Evolutionary conservation across 75 land plant genomes (phyloP).

Genomic region (Cryptomeria japonica): DNA sequence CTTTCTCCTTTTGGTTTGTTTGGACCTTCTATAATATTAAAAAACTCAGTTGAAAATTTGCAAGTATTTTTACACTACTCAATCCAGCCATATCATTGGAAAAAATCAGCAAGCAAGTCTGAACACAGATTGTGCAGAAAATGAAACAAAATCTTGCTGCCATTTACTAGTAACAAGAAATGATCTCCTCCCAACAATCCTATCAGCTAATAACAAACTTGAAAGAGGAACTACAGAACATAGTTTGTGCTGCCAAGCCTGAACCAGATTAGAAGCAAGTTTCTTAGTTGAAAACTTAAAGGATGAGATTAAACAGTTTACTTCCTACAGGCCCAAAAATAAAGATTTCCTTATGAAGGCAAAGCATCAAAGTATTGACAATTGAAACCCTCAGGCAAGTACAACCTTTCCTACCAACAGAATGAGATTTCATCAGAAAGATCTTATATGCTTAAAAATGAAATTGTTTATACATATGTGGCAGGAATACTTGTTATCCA

Average conservation of each 20-base stretch:
- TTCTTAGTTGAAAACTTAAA: background rate
- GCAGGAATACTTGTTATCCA: background rate
- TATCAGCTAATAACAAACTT: background rate
- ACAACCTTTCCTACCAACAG: background rate
- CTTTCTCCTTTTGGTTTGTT: too few relatives aligned
- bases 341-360: too few relatives aligned
- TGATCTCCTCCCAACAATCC: background rate
- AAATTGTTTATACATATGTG: too few relatives aligned
- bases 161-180: background rate
- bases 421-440: background rate
- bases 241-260: background rate
- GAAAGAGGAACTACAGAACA: background rate
- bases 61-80: too few relatives aligned
- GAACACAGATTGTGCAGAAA: background rate
- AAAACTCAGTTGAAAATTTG: too few relatives aligned
- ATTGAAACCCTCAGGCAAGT: background rate
- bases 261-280: background rate
- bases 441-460: too few relatives aligned
- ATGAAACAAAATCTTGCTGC: background rate
- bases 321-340: background rate
- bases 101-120: background rate
- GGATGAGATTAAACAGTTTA: background rate
- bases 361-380: background rate
- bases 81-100: too few relatives aligned
- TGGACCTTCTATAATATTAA: too few relatives aligned